These are phyloP conservation scores for Aureobasidium sp. DNA, from an alignment of 2,329 filamentous ascomycete genomes.

Conservation along the genomic window DNA sequence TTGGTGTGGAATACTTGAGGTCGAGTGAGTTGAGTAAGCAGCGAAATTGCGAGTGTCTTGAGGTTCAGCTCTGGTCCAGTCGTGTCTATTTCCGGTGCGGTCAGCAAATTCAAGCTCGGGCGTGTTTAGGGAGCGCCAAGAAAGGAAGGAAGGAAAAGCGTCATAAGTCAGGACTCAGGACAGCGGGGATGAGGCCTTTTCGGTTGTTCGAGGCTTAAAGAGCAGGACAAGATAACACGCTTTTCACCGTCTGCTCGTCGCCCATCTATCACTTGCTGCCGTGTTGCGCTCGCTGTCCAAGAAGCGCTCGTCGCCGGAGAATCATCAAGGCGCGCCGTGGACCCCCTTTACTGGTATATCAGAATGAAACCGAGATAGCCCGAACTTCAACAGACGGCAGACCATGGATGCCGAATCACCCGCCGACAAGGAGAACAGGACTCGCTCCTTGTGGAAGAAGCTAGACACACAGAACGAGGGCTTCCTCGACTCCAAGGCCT, in stretches of 20 bases:
- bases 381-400: constrained; percentile 12
- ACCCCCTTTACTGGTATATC: background rate
- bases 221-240: background rate
- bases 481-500: constrained; percentile 71
- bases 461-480: constrained; percentile 70
- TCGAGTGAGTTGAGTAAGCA: background rate
- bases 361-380: constrained; percentile 21
- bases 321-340: background rate
- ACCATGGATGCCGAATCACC: constrained; percentile 68
- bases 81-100: constrained; percentile 3
- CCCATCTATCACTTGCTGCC: background rate
- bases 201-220: constrained; percentile 5
- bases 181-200: constrained; percentile 7
- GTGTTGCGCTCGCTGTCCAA: background rate
- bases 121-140: background rate
- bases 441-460: constrained; percentile 74
- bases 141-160: constrained; percentile 5
- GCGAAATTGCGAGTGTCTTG: background rate
- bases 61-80: background rate
- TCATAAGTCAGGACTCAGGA: constrained; percentile 7
- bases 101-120: constrained; percentile 4
- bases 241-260: background rate
- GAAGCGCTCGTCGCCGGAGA: background rate
- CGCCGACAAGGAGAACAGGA: constrained; percentile 68
- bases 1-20: background rate